Evolutionary conservation across 768 basidiomycete species (phyloP), one percentile per base, ranked within the genome.

Genomic region (Tulasnella sp.): DNA sequence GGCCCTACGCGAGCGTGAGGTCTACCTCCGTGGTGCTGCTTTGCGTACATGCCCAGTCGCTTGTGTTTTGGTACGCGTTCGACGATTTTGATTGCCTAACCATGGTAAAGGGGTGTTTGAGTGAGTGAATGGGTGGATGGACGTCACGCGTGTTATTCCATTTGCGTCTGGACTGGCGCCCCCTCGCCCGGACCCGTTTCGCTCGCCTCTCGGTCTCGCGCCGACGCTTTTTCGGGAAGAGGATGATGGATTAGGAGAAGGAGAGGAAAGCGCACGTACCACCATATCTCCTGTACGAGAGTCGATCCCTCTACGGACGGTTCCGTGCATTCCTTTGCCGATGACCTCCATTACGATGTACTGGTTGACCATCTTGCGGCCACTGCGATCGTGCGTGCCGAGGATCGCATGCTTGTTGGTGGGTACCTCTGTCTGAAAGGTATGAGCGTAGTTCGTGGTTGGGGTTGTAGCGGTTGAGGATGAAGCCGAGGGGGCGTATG

Each of bases 291-390:
- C 77, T 79, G 78, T 79, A 69, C 49, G 84, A 81, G 83, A 85
- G 83, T 88, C 88, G 81, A 81, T 87, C 40, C 93, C 93, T 4
- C 92, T 85, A 83, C 89, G 92, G 78, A 98, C 96, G 80, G 91
- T 89, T 69, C 96, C 96, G 81, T 97, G 96, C 81, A 94, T 93
- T 15, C 96, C 96, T 76, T 88, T 89, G 29, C 96, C 96, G 29
- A 97, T 90, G 80, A 88, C 88, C 75, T 87, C 86, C 73, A 90
- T 85, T 76, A 95, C 89, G 69, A 90, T 85, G 82, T 97, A 98
- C 83, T 96, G 93, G 85, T 98, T 98, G 79, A 97, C 82, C 84
- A 85, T 85, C 76, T 84, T 83, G n/a, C 81, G n/a, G 22, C 72
- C 77, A 36, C 40, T 36, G 25, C 58, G 37, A 40, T 76, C 40